Evolutionary conservation across 2,329 filamentous ascomycete species (phyloP), one percentile per base, ranked within the genome.

Genomic region (Fusarium tricinctum): DNA sequence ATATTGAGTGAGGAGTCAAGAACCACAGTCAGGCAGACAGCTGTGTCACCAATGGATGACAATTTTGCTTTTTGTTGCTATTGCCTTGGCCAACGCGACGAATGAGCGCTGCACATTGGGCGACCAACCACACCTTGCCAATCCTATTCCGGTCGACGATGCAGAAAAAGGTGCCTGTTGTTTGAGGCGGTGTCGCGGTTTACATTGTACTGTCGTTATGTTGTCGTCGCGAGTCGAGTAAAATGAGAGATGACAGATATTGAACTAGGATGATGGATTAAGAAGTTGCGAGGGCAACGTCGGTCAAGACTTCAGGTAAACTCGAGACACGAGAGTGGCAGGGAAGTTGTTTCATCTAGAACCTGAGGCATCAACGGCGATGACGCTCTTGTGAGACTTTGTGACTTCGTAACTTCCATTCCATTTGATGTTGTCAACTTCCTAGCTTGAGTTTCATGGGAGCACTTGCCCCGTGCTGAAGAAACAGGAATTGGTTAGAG

Each of bases 61-160:
- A 42, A 46, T 32, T 63, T 70, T 74, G 60, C 57, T 71, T 73
- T 68, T 73, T 72, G 50, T 42, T 57, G 15, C 42, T 15, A 32
- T 51, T 58, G 35, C 48, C 49, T 58, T 62, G 51, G 44, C 44
- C 58, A 39, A 50, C 33, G 28, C 60, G 20, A 20, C 33, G 58
- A 67, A 71, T 49, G 43, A 45, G 17, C 38, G 30, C 44, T 51
- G 54, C 63, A 55, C 47, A 33, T 51, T 65, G 46, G 44, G 56
- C 38, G 52, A 55, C 54, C 55, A 65, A 63, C 70, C 68, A 70
- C 65, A 59, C 47, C 23, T 50, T 52, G 39, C 51, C 51, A 59
- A 62, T 43, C 71, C 52, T 19, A 51, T 74, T 72, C 26, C 45
- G 62, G 72, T 23, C 40, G 38, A 65, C 23, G 58, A 47, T 73